These are phyloP conservation scores for Fusarium irregulare DNA, from an alignment of 2,329 filamentous ascomycete species.

Conservation along the genomic window DNA sequence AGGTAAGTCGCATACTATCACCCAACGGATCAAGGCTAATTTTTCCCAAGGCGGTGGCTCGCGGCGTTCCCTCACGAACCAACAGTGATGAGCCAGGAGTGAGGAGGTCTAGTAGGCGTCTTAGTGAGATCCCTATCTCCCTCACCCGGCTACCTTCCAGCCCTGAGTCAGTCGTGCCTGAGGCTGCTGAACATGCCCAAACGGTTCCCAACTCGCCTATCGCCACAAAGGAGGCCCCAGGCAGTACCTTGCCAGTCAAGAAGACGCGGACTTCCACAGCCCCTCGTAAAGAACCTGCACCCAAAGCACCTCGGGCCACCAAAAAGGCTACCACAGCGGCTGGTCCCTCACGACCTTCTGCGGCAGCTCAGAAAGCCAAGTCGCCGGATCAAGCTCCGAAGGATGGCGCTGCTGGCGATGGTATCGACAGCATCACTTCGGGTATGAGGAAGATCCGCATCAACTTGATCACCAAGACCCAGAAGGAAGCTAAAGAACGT, in stretches of 20 bases:
- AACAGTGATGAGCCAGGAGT: conserved; percentile 41
- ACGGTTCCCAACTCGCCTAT: conserved; percentile 55
- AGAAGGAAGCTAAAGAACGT: conserved; percentile 64
- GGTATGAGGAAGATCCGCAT: conserved; percentile 74
- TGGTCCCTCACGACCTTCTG: conserved; percentile 24
- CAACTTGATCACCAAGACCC: conserved; percentile 68
- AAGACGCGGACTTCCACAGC: conserved; percentile 67
- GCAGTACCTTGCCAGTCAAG: conserved; percentile 62
- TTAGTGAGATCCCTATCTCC: conserved; percentile 61
- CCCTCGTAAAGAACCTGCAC: conserved; percentile 56
- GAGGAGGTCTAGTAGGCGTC: conserved; percentile 58
- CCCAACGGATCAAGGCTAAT: background rate
- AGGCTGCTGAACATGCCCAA: conserved; percentile 38
- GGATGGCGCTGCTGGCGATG: conserved; percentile 47
- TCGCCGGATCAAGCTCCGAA: conserved; percentile 23
- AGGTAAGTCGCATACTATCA: conserved; percentile 38
- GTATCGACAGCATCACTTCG: conserved; percentile 66
- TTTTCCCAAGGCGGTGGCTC: conserved; percentile 49
- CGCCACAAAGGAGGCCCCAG: conserved; percentile 54
- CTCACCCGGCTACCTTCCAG: conserved; percentile 33
- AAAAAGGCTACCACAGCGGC: conserved; percentile 51
- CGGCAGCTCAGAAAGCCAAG: conserved; percentile 23
- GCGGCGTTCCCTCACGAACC: conserved; percentile 47
- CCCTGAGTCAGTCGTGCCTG: conserved; percentile 15
- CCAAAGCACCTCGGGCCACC: conserved; percentile 49